Evolutionary conservation across 192 early-diverging fungal genomes (phyloP).

Genomic region (Podila epicladia): DNA sequence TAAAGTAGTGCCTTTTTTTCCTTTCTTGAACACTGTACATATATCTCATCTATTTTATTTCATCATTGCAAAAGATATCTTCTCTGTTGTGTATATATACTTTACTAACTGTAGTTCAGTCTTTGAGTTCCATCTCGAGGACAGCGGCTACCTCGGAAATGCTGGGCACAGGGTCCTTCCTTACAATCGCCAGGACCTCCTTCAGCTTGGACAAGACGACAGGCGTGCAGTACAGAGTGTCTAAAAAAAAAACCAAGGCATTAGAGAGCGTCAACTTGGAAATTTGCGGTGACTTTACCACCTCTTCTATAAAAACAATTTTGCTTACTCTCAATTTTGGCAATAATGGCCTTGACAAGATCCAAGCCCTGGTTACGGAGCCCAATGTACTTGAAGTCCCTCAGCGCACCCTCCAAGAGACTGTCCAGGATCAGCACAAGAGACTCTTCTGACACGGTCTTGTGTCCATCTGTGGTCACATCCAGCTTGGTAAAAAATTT

Average conservation of each 20-base stretch:
- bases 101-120: neutral
- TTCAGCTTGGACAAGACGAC: conserved; percentile 16
- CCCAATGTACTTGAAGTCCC: conserved; percentile 72
- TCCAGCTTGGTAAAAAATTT: conserved; percentile 59
- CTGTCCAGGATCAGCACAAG: conserved; percentile 50
- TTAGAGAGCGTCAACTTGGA: no score
- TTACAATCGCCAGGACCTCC: conserved; percentile 11
- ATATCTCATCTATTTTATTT: no score
- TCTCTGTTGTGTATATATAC: neutral
- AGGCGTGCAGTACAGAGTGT: conserved; percentile 5
- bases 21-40: no score
- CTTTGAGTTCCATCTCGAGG: conserved; percentile 7
- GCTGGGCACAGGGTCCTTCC: conserved; percentile 59
- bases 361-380: conserved; percentile 68
- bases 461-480: neutral
- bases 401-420: conserved; percentile 54
- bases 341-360: conserved; percentile 50
- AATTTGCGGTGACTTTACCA: no score
- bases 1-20: no score
- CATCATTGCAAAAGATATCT: neutral
- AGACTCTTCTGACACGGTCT: conserved; percentile 26
- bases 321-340: conserved; percentile 48
- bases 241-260: neutral
- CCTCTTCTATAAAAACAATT: neutral
- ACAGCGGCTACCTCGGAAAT: conserved; percentile 51